Evolutionary conservation across 495 filamentous ascomycete genomes (phyloP).

Genomic region (Neurospora hispaniola): DNA sequence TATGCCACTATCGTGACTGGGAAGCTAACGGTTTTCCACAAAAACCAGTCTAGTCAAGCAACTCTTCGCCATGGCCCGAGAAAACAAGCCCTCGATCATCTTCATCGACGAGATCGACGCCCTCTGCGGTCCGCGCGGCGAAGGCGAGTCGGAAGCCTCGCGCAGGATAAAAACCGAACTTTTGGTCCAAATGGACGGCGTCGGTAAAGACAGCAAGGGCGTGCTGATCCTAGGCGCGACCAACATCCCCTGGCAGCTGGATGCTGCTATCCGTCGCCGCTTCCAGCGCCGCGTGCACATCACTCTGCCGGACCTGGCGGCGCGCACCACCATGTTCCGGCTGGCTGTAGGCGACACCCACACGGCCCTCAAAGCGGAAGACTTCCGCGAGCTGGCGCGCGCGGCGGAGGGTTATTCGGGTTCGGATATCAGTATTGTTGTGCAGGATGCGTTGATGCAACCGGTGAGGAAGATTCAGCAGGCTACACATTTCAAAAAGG

Average conservation of each 20-base stretch:
- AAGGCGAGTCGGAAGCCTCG: conserved; percentile 96
- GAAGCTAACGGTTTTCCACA: neutral
- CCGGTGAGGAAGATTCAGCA: conserved; percentile 96
- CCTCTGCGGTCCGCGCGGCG: conserved; percentile 87
- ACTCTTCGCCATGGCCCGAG: conserved; percentile 93
- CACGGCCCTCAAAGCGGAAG: conserved; percentile 66
- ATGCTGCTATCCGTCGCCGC: conserved; percentile 92
- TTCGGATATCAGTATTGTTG: conserved; percentile 90
- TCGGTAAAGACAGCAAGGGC: conserved; percentile 85
- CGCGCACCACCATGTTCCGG: conserved; percentile 95
- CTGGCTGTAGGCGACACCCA: conserved; percentile 83
- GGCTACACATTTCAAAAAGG: conserved; percentile 96
- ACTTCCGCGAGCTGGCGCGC: conserved; percentile 69
- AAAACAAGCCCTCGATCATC: conserved; percentile 97
- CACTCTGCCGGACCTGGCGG: conserved; percentile 75
- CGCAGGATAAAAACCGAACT: conserved; percentile 97
- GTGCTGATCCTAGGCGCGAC: conserved; percentile 94
- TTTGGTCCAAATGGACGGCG: conserved; percentile 98
- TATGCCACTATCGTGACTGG: neutral
- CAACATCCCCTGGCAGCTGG: conserved; percentile 98
- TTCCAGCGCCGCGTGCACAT: conserved; percentile 97
- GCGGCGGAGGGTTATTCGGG: conserved; percentile 90
- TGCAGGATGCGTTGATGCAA: conserved; percentile 97
- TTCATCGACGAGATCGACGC: conserved; percentile 99
- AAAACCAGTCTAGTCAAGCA: conserved; percentile 78